Conservation (phyloP, 192 early-diverging fungal genomes). For the Linderina pennispora region DNA sequence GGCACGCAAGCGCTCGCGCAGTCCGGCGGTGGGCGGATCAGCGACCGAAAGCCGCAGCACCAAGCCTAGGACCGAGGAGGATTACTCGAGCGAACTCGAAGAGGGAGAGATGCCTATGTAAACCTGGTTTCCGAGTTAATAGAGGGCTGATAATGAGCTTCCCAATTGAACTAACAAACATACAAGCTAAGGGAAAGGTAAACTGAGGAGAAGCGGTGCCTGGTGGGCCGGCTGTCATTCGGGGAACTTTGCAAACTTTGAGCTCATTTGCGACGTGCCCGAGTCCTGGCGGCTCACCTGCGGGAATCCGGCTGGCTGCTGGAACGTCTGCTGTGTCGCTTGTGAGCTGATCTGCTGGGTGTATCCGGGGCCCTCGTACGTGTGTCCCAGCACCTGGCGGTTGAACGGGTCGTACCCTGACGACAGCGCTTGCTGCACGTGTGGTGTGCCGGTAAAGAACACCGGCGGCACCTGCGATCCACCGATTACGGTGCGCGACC, state of each 20-base stretch:
- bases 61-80: too few relatives aligned
- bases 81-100: conserved; percentile 25
- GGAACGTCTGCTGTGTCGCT: too few relatives aligned
- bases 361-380: neutral
- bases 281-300: conserved; percentile 18
- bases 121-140: neutral
- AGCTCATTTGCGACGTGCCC: conserved; percentile 11
- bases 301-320: conserved; percentile 1
- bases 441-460: neutral
- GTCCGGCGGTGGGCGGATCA: conserved; percentile 3
- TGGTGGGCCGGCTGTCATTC: neutral
- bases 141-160: too few relatives aligned
- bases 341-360: too few relatives aligned
- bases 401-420: neutral
- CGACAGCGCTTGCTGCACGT: neutral
- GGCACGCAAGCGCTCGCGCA: conserved; percentile 29
- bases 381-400: neutral
- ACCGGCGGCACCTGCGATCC: conserved; percentile 2
- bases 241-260: neutral
- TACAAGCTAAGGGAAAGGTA: neutral
- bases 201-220: conserved; percentile 2
- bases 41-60: neutral
- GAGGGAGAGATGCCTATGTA: conserved; percentile 39
- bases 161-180: neutral
- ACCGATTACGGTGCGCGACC: conserved; percentile 2